A percentile compares a stretch with the other conserved stretches of the same genome.
Conservation (phyloP, 176 grass and related monocot species). For the Hyparrhenia diplandra region DNA sequence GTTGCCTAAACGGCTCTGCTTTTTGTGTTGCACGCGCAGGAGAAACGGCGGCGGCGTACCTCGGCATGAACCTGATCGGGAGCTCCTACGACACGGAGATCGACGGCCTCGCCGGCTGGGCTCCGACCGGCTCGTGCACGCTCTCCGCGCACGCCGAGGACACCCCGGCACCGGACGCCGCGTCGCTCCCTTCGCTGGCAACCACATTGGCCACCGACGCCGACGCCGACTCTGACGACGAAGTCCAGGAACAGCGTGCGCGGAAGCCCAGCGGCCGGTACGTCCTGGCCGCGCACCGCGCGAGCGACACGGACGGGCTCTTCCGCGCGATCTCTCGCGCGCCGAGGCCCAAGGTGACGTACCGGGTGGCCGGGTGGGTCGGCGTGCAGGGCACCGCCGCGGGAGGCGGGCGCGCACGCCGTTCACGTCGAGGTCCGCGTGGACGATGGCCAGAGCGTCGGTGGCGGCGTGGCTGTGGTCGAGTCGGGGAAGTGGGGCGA, state of each 20-base stretch:
- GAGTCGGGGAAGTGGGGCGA: conserved; percentile 41
- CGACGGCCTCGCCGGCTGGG: conserved; percentile 45
- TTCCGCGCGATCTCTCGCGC: conserved; percentile 14
- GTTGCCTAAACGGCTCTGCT: too few species aligned
- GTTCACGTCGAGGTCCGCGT: conserved; percentile 35
- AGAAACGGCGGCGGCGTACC: conserved; percentile 5
- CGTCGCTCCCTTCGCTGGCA: not conserved
- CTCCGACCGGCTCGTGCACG: conserved; percentile 34
- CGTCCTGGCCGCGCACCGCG: conserved; percentile 34
- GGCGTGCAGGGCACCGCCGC: not conserved
- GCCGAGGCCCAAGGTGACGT: conserved; percentile 39
- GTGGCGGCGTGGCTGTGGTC: conserved; percentile 36
- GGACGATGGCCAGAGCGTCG: not conserved
- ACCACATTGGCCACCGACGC: not conserved
- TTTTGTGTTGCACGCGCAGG: not conserved
- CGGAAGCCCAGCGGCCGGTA: conserved; percentile 40
- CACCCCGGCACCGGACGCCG: not conserved
- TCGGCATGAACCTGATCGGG: conserved; percentile 32
- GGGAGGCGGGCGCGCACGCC: not conserved
- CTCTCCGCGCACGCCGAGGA: conserved; percentile 38
- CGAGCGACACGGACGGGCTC: conserved; percentile 47
- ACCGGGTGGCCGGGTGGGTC: conserved; percentile 60
- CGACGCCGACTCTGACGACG: not conserved
- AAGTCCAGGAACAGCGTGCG: not conserved
- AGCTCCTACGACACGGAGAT: conserved; percentile 2